Evolutionary conservation across 2,329 filamentous ascomycete genomes (phyloP).

Genomic region (Colletotrichum sidae): DNA sequence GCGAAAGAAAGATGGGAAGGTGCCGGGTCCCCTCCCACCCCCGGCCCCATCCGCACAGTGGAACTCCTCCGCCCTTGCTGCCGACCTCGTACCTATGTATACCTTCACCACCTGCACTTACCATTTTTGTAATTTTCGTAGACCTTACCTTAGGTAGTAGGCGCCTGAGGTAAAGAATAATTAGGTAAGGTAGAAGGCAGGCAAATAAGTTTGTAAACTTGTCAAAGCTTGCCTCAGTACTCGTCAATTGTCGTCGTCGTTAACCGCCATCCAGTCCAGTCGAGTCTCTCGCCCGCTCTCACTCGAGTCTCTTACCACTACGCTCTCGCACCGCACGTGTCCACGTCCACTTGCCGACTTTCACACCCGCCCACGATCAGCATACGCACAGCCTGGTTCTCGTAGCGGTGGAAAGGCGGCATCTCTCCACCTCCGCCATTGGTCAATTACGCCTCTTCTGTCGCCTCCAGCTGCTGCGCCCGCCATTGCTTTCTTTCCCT

Average conservation of each 20-base stretch:
- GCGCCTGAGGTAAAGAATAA: no score
- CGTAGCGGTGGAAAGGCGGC: constrained; percentile 8
- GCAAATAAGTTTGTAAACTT: no score
- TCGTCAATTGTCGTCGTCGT: no score
- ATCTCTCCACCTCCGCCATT: constrained; percentile 14
- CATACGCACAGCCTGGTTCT: neutral
- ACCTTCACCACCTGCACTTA: no score
- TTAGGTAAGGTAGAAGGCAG: no score
- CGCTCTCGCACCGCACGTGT: constrained; percentile 19
- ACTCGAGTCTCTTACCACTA: no score
- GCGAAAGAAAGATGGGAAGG: constrained; percentile 5
- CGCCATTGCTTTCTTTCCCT: constrained; percentile 8
- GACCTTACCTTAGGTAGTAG: no score
- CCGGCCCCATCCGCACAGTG: constrained; percentile 34
- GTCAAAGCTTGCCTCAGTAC: no score
- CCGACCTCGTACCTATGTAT: neutral
- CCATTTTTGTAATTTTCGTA: no score
- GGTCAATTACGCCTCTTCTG: constrained; percentile 12
- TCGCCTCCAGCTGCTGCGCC: constrained; percentile 23
- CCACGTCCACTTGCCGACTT: neutral
- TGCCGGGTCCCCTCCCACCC: constrained; percentile 31
- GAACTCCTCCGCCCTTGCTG: constrained; percentile 31
- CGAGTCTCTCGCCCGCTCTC: no score
- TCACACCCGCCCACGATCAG: constrained; percentile 1
- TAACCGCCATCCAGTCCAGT: no score